Evolutionary conservation across 2,329 filamentous ascomycete species (phyloP).

Genomic region (Colletotrichum cuscutae): DNA sequence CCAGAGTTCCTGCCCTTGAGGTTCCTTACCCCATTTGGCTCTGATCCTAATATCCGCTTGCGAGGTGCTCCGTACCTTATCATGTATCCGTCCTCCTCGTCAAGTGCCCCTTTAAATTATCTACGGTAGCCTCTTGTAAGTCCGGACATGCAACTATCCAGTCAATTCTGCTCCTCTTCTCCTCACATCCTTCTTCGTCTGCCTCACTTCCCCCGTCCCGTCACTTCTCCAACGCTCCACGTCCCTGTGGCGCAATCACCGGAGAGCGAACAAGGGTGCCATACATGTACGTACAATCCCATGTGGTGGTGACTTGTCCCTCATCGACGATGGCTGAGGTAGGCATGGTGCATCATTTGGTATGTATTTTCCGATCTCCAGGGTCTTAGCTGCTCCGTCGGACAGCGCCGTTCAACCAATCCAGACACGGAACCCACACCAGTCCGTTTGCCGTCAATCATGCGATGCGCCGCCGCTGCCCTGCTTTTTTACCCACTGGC

Average conservation of each 20-base stretch:
- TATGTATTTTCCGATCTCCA: constrained; percentile 30
- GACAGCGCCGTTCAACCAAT: constrained; percentile 15
- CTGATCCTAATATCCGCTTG: background rate
- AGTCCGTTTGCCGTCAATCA: constrained; percentile 30
- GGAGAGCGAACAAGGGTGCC: background rate
- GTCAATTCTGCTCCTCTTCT: background rate
- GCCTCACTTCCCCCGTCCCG: background rate
- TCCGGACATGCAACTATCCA: too few relatives aligned
- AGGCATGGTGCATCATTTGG: constrained; percentile 26
- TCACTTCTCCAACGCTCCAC: background rate
- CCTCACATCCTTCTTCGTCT: background rate
- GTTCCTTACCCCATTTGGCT: background rate
- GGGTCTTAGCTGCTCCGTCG: constrained; percentile 21
- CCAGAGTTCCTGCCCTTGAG: background rate
- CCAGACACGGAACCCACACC: constrained; percentile 22
- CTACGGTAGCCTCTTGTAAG: too few relatives aligned
- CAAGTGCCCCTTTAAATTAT: background rate
- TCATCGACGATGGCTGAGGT: constrained; percentile 28
- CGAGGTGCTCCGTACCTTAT: background rate
- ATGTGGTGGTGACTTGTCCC: constrained; percentile 24
- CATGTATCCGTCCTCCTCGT: background rate
- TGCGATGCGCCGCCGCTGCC: constrained; percentile 18
- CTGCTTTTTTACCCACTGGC: background rate
- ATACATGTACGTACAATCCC: constrained; percentile 4
- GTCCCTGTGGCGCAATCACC: background rate